These are phyloP conservation scores for Osmozyma mogii DNA, from an alignment of 805 yeast genomes.

Conservation along the genomic window DNA sequence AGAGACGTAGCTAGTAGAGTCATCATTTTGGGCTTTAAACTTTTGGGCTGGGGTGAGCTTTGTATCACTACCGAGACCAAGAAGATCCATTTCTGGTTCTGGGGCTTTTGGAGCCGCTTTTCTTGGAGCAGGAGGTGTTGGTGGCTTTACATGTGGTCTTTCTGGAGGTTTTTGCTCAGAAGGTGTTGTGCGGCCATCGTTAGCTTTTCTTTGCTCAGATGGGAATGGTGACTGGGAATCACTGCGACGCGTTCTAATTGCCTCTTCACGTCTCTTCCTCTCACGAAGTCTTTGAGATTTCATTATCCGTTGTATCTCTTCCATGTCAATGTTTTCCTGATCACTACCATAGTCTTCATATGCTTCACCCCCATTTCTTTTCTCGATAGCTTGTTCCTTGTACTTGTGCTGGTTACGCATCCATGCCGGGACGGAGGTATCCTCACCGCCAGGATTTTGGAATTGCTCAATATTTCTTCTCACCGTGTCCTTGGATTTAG, in stretches of 20 bases:
- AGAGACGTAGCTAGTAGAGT: conserved; percentile 15
- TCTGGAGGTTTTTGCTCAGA: background rate
- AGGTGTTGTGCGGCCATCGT: background rate
- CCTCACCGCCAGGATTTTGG: conserved; percentile 21
- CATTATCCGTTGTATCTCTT: conserved; percentile 33
- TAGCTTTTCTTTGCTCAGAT: conserved; percentile 7
- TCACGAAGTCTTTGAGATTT: conserved; percentile 28
- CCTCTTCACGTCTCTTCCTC: conserved; percentile 23
- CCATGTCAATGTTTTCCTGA: conserved; percentile 38
- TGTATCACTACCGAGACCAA: conserved; percentile 7
- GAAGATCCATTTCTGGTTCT: conserved; percentile 1
- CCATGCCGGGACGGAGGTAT: conserved; percentile 57
- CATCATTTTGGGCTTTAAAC: conserved; percentile 15
- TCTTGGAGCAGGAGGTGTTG: conserved; percentile 1
- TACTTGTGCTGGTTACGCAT: conserved; percentile 52
- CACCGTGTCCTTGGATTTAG: conserved; percentile 52
- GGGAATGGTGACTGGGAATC: background rate
- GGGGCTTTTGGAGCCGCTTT: conserved; percentile 10
- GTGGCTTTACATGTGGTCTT: background rate
- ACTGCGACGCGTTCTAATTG: conserved; percentile 6
- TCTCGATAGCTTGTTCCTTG: conserved; percentile 32
- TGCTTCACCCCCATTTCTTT: conserved; percentile 23
- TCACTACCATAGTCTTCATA: conserved; percentile 40
- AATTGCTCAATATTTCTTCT: conserved; percentile 57
- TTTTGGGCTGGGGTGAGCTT: conserved; percentile 21